Evolutionary conservation across 768 basidiomycete species (phyloP).

Genomic region (Saitozyma sp.): DNA sequence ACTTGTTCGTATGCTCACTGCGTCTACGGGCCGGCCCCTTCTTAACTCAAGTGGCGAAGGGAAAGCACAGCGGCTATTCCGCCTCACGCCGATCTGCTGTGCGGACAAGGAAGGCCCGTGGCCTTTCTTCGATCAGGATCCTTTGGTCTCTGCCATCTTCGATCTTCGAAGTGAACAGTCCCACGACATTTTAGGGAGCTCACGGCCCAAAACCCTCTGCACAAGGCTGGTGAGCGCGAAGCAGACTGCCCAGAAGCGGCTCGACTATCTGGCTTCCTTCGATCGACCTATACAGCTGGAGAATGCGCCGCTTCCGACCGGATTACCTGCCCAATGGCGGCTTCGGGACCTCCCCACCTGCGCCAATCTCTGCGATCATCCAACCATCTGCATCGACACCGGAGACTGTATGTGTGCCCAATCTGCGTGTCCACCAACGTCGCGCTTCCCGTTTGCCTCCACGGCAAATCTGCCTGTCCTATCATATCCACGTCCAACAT

Average conservation of each 20-base stretch:
- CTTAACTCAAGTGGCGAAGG: too few species aligned
- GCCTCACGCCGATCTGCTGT: slow-evolving; percentile 22
- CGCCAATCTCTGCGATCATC: slow-evolving; percentile 40
- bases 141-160: slow-evolving; percentile 5
- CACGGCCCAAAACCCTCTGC: too few species aligned
- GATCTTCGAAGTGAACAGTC: too few species aligned
- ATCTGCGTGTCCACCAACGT: slow-evolving; percentile 22
- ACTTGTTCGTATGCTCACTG: too few species aligned
- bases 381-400: slow-evolving; percentile 38
- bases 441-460: slow-evolving; percentile 23
- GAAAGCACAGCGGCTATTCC: too few species aligned
- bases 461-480: slow-evolving; percentile 17
- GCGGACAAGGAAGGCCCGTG: slow-evolving; percentile 10
- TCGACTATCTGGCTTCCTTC: too few species aligned
- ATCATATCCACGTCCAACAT: slow-evolving; percentile 13
- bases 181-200: too few species aligned
- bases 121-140: slow-evolving; percentile 16
- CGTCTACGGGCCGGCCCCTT: too few species aligned
- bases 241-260: too few species aligned
- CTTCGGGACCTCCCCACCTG: slow-evolving; percentile 27
- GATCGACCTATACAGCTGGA: too few species aligned
- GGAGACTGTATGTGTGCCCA: slow-evolving; percentile 40
- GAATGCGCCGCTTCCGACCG: slow-evolving; percentile 10
- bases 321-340: slow-evolving; percentile 22
- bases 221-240: too few species aligned